phyloP scores from a whole-genome alignment of 805 yeast genomes.

The Cyberlindnera euphorbiae region DNA sequence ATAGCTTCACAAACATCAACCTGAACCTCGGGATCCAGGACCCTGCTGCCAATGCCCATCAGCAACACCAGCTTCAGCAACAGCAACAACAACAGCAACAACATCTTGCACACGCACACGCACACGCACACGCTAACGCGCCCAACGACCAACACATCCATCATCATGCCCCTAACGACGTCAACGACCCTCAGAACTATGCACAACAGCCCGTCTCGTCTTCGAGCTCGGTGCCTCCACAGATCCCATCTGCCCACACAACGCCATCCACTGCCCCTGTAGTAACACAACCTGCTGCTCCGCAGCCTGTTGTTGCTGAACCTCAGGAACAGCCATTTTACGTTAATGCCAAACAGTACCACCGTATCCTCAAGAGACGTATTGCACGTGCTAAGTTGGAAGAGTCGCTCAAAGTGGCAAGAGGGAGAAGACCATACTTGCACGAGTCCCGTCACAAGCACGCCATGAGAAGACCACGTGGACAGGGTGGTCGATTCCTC shows the following conservation, averaged over 20 bases:
- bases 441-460: slow-evolving; percentile 98
- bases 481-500: slow-evolving; percentile 95
- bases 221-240: not conserved
- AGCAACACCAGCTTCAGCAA: slow-evolving; percentile 4
- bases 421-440: slow-evolving; percentile 88
- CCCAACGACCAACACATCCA: not conserved
- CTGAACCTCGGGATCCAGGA: slow-evolving; percentile 17
- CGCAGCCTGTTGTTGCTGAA: not conserved
- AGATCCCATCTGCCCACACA: slow-evolving; percentile 1
- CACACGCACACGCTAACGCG: not conserved
- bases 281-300: no score
- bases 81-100: slow-evolving; percentile 1
- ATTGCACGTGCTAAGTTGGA: slow-evolving; percentile 91
- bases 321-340: slow-evolving; percentile 84
- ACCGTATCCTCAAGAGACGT: slow-evolving; percentile 87
- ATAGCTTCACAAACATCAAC: slow-evolving; percentile 19
- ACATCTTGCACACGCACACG: slow-evolving; percentile 8
- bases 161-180: no score
- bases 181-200: slow-evolving; percentile 1
- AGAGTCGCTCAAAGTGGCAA: slow-evolving; percentile 78
- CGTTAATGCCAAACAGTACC: slow-evolving; percentile 97
- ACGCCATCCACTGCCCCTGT: not conserved
- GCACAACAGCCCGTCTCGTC: not conserved
- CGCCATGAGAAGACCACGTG: slow-evolving; percentile 98
- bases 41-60: slow-evolving; percentile 1